A percentile compares a stretch with the other conserved stretches of the same genome.
Evolutionary conservation across 768 basidiomycete species (phyloP).

Genomic region (Neoboletus brunneissimus): DNA sequence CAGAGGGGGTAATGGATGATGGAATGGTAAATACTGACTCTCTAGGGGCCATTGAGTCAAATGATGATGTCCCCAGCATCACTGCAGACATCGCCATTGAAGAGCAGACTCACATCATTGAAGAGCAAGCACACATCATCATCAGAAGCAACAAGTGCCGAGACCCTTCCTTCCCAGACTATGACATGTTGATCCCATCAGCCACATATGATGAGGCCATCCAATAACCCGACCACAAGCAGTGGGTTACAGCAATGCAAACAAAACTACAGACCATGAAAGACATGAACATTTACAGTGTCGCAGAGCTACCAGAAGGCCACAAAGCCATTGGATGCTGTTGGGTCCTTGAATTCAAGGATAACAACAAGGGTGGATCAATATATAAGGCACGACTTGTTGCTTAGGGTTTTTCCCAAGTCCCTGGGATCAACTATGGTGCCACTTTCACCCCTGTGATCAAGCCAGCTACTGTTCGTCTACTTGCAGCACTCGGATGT

Average conservation of each 20-base stretch:
- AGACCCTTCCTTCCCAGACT: too few relatives aligned
- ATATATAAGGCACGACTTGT: background rate
- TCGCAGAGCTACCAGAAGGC: background rate
- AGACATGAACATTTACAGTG: background rate
- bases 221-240: background rate
- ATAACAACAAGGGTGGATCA: background rate
- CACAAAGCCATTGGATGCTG: background rate
- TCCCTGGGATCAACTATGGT: background rate
- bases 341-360: background rate
- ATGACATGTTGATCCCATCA: background rate
- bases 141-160: too few relatives aligned
- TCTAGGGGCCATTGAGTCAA: too few relatives aligned
- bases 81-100: too few relatives aligned
- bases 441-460: background rate
- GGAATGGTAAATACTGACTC: too few relatives aligned
- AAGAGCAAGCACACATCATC: too few relatives aligned
- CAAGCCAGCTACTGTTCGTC: background rate
- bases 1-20: too few relatives aligned
- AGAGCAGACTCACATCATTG: too few relatives aligned
- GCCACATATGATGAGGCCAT: background rate
- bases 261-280: background rate
- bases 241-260: background rate
- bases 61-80: too few relatives aligned
- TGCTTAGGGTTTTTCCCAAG: background rate
- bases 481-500: background rate